phyloP scores from a whole-genome alignment of 1,139 yeast genomes.

The Debaryomyces psychrophilus region DNA sequence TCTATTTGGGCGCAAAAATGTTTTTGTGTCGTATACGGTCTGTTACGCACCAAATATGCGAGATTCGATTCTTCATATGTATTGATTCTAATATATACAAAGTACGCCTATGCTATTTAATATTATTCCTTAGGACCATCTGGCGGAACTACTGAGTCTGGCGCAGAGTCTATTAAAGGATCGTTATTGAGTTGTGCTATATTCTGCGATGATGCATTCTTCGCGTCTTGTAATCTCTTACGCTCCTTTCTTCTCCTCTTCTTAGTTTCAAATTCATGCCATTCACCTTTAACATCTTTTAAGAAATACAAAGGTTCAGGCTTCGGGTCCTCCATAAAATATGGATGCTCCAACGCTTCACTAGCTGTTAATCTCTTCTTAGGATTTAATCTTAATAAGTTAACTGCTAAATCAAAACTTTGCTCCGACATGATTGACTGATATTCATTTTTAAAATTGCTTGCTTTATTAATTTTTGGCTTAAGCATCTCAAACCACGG shows the following conservation, averaged over 20 bases:
- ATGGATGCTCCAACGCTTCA: constrained; percentile 70
- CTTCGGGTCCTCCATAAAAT: constrained; percentile 69
- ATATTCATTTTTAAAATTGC: constrained; percentile 54
- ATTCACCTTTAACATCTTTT: constrained; percentile 70
- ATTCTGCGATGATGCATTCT: constrained; percentile 7
- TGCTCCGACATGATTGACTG: constrained; percentile 50
- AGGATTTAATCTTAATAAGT: constrained; percentile 72
- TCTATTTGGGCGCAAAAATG: constrained; percentile 10
- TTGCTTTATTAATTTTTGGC: constrained; percentile 54
- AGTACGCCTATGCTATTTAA: constrained; percentile 5
- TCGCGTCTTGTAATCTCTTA: constrained; percentile 43
- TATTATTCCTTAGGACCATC: constrained; percentile 10
- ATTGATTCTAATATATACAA: not conserved
- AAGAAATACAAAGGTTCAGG: constrained; percentile 61
- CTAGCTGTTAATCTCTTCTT: constrained; percentile 65
- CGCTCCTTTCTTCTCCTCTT: constrained; percentile 70
- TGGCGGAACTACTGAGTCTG: constrained; percentile 11
- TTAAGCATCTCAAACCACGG: constrained; percentile 93
- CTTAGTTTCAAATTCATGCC: constrained; percentile 98
- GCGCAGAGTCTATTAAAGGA: constrained; percentile 2
- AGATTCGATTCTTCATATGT: not conserved
- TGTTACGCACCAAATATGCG: constrained; percentile 2
- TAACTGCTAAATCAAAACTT: constrained; percentile 66
- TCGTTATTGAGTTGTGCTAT: constrained; percentile 3
- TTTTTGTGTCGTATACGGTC: constrained; percentile 9